A percentile compares a stretch with the other conserved stretches of the same genome.
Evolutionary conservation across 176 grass and related monocot genomes (phyloP).

Genomic region (Themeda triandra): DNA sequence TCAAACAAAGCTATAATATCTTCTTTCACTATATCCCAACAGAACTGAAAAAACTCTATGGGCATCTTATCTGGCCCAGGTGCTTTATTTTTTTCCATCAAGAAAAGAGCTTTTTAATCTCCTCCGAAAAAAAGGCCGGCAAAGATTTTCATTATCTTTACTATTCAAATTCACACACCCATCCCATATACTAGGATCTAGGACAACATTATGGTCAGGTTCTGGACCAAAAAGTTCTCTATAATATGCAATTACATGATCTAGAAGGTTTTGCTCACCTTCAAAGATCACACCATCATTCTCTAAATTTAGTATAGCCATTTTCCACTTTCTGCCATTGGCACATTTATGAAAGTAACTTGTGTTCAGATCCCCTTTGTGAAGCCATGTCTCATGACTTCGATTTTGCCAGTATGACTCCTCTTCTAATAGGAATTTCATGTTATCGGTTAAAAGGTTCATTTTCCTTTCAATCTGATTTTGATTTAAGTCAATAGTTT

Average conservation of each 20-base stretch:
- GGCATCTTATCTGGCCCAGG: background rate
- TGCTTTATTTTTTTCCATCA: background rate
- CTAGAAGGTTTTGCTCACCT: fast-evolving
- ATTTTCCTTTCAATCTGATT: too few species aligned
- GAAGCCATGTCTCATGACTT: too few species aligned
- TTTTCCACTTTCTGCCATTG: too few species aligned
- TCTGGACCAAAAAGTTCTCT: background rate
- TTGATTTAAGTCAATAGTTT: too few species aligned
- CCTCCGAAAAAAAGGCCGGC: background rate
- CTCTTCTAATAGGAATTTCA: too few species aligned
- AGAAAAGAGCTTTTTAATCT: background rate
- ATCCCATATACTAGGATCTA: background rate
- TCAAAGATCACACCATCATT: too few species aligned
- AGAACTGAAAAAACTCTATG: background rate
- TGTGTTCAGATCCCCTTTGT: too few species aligned
- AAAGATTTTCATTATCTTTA: background rate
- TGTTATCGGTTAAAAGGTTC: too few species aligned
- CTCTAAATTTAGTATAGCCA: too few species aligned
- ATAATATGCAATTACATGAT: background rate
- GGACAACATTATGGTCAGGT: fast-evolving
- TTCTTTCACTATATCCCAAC: background rate
- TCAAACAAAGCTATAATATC: background rate
- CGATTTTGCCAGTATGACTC: too few species aligned
- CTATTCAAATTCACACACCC: background rate
- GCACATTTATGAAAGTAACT: too few species aligned